Percentiles rank a stretch among this genome's conserved stretches.
phyloP scores from a whole-genome alignment of 225 moss, liverwort and hornwort genomes.

The Anthoceros angustus region DNA sequence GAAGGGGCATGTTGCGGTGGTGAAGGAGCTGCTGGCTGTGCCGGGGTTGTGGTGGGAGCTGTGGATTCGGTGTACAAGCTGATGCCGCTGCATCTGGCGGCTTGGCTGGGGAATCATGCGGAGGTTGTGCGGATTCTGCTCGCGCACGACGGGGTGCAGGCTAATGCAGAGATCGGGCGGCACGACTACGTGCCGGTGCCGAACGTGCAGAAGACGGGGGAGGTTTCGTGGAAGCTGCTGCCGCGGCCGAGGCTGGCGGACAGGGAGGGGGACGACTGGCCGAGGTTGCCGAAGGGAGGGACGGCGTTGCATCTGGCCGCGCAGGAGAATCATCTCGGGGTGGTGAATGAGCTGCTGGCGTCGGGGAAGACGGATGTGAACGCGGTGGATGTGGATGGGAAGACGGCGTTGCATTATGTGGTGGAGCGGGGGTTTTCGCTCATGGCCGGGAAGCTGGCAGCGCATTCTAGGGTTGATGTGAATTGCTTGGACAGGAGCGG shows the following conservation, averaged over 20 bases:
- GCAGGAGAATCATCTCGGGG: not conserved
- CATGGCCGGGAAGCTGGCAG: not conserved
- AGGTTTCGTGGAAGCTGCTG: not conserved
- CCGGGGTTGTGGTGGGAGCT: not conserved
- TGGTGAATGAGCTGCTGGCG: not conserved
- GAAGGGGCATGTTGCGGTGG: not conserved
- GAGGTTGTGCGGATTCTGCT: not conserved
- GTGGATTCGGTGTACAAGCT: not conserved
- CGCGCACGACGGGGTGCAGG: not conserved
- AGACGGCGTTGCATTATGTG: not conserved
- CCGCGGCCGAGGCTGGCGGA: not conserved
- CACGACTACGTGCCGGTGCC: not conserved
- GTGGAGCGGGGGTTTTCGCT: not conserved
- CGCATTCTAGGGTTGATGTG: not conserved
- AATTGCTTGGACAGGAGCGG: not conserved
- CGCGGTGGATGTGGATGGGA: not conserved
- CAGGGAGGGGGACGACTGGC: not conserved
- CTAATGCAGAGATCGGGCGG: not conserved
- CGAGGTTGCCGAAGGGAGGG: not conserved
- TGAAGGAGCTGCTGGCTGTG: not conserved
- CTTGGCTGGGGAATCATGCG: not conserved
- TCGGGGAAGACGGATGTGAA: conserved; percentile 3
- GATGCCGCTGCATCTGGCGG: not conserved
- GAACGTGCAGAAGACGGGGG: not conserved
- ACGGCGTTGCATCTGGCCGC: conserved; percentile 1